Conservation (phyloP, 2,329 filamentous ascomycete genomes). For the Cladobotryum protrusum region DNA sequence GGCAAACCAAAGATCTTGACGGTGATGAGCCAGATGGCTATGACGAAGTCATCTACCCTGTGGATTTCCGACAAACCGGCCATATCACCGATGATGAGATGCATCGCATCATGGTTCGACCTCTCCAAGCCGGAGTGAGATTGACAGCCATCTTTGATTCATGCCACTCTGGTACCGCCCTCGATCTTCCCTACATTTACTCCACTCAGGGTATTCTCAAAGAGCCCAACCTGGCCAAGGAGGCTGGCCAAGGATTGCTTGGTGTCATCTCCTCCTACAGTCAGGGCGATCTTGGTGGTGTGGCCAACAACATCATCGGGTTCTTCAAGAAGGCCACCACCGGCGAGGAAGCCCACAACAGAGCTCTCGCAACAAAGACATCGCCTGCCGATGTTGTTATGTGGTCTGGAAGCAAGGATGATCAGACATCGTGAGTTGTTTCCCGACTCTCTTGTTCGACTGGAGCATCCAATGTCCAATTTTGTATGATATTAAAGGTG, state of each 20-base stretch:
- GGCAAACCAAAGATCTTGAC: slow-evolving; percentile 73
- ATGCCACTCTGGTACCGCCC: slow-evolving; percentile 60
- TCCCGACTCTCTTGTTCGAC: slow-evolving; percentile 14
- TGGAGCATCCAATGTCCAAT: too few relatives aligned
- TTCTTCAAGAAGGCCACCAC: slow-evolving; percentile 85
- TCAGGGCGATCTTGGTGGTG: slow-evolving; percentile 72
- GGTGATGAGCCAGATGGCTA: slow-evolving; percentile 78
- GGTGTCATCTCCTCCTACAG: slow-evolving; percentile 53
- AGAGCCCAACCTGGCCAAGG: slow-evolving; percentile 61
- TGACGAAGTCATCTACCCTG: slow-evolving; percentile 78
- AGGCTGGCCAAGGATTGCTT: slow-evolving; percentile 59
- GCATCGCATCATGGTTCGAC: slow-evolving; percentile 64
- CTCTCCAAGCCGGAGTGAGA: slow-evolving; percentile 49
- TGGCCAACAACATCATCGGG: slow-evolving; percentile 71
- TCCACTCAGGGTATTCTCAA: slow-evolving; percentile 63
- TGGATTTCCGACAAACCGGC: slow-evolving; percentile 72
- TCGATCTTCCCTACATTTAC: slow-evolving; percentile 63
- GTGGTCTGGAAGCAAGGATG: slow-evolving; percentile 96
- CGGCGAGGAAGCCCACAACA: slow-evolving; percentile 76
- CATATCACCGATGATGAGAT: slow-evolving; percentile 82
- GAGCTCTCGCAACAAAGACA: slow-evolving; percentile 80
- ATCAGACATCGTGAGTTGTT: slow-evolving; percentile 77
- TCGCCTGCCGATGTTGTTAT: slow-evolving; percentile 93
- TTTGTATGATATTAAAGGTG: neutral
- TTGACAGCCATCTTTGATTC: slow-evolving; percentile 60